phyloP scores from a whole-genome alignment of 2,329 filamentous ascomycete genomes.

The Tolypocladium guangdongense region DNA sequence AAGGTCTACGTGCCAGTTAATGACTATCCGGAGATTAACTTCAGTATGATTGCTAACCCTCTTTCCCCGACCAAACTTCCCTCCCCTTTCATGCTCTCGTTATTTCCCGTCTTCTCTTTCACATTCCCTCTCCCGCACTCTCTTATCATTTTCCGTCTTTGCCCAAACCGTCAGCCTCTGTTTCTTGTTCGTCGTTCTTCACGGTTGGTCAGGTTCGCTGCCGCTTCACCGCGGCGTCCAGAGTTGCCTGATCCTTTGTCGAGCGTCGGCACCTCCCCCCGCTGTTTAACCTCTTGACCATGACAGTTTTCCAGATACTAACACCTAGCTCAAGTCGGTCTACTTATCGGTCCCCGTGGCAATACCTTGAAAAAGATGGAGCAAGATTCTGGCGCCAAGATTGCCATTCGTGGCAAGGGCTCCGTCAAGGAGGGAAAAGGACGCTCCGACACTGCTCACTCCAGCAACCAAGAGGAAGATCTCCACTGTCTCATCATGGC shows the following conservation, averaged over 20 bases:
- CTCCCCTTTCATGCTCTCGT: constrained; percentile 18
- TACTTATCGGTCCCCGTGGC: constrained; percentile 99
- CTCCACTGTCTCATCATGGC: constrained; percentile 99
- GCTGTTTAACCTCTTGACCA: constrained; percentile 1
- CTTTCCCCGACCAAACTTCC: constrained; percentile 50
- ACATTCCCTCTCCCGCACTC: background rate
- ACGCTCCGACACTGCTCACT: constrained; percentile 95
- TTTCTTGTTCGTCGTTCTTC: background rate
- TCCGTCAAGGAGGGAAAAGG: constrained; percentile 99
- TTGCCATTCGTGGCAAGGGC: constrained; percentile 98
- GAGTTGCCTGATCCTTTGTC: background rate
- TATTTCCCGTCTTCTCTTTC: constrained; percentile 13
- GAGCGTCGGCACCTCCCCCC: background rate
- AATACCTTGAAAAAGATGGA: constrained; percentile 99
- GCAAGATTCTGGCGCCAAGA: constrained; percentile 91
- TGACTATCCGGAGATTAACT: constrained; percentile 99
- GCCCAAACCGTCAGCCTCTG: background rate
- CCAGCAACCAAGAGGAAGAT: constrained; percentile 99
- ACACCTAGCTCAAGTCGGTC: constrained; percentile 98
- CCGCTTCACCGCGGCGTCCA: background rate
- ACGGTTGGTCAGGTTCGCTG: background rate
- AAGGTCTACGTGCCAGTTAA: constrained; percentile 99
- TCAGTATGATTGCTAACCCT: constrained; percentile 99
- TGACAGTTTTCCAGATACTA: constrained; percentile 49
- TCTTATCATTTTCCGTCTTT: background rate